A percentile compares a stretch with the other conserved stretches of the same genome.
Evolutionary conservation across 2,329 filamentous ascomycete genomes (phyloP).

Genomic region (Lasiodiplodia citricola): DNA sequence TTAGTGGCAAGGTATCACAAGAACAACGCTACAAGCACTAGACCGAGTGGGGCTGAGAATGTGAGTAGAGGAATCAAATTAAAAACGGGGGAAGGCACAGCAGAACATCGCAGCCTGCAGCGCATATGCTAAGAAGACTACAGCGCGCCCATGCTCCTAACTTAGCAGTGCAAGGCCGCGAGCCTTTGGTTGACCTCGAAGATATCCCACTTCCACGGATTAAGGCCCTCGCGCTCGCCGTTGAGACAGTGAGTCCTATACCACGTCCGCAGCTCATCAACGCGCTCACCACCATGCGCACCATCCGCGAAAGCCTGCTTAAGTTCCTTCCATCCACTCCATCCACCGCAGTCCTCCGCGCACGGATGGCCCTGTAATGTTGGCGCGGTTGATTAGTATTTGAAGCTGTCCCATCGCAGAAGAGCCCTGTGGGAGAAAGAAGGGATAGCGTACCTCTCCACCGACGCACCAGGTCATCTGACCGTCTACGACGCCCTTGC

Average conservation of each 20-base stretch:
- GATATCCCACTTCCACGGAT: constrained; percentile 3
- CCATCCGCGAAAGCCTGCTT: not conserved
- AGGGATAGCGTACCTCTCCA: not conserved
- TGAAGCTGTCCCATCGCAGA: too few species aligned
- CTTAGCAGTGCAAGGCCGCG: not conserved
- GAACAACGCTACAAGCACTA: too few species aligned
- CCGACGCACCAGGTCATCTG: not conserved
- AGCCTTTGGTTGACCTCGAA: not conserved
- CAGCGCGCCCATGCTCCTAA: too few species aligned
- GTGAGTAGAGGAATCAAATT: too few species aligned
- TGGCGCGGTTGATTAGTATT: too few species aligned
- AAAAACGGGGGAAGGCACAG: too few species aligned
- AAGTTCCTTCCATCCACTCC: not conserved
- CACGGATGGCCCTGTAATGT: not conserved
- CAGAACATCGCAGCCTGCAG: too few species aligned
- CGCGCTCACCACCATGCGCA: not conserved
- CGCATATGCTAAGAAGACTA: too few species aligned
- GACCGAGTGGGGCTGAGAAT: too few species aligned
- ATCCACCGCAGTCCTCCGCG: not conserved
- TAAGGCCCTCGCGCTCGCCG: not conserved
- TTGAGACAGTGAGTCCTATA: not conserved
- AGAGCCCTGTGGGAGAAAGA: not conserved
- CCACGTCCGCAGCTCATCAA: not conserved
- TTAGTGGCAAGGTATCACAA: too few species aligned
- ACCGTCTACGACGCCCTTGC: not conserved